A percentile compares a stretch with the other conserved stretches of the same genome.
phyloP scores from a whole-genome alignment of 192 early-diverging fungal species.

The Linnemannia zychae region DNA sequence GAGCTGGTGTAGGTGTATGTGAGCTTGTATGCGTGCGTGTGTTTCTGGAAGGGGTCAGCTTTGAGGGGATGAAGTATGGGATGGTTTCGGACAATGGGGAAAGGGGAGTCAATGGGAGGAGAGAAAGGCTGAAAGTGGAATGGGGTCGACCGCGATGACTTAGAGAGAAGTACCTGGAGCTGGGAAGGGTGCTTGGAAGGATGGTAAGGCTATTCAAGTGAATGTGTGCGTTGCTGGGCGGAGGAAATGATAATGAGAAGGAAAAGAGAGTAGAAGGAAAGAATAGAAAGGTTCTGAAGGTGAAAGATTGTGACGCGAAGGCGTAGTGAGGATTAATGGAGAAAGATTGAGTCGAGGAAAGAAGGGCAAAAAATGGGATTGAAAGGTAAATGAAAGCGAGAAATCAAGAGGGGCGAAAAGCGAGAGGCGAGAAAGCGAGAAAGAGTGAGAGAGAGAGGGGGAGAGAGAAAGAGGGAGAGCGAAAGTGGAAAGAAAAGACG shows the following conservation, averaged over 20 bases:
- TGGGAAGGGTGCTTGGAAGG: background rate
- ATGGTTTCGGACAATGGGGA: slow-evolving; percentile 3
- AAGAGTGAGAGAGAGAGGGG: too few species aligned
- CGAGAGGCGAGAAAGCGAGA: too few species aligned
- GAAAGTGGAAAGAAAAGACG: background rate
- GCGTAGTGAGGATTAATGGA: background rate
- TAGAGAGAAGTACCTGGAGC: too few species aligned
- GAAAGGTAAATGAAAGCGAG: too few species aligned
- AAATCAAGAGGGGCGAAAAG: too few species aligned
- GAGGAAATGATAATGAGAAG: background rate
- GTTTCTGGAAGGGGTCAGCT: background rate
- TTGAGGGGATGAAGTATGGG: background rate
- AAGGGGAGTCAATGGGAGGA: background rate
- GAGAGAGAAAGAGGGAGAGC: too few species aligned
- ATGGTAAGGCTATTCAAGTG: background rate
- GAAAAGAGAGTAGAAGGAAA: background rate
- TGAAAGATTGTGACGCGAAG: background rate
- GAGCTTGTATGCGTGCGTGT: background rate
- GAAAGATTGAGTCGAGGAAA: background rate
- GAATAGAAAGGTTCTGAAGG: too few species aligned
- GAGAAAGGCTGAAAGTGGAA: background rate
- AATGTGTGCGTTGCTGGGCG: background rate
- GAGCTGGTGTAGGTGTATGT: background rate
- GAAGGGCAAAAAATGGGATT: background rate
- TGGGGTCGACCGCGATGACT: background rate